Conservation (phyloP, 768 basidiomycete genomes). For the Serendipita sp. region DNA sequence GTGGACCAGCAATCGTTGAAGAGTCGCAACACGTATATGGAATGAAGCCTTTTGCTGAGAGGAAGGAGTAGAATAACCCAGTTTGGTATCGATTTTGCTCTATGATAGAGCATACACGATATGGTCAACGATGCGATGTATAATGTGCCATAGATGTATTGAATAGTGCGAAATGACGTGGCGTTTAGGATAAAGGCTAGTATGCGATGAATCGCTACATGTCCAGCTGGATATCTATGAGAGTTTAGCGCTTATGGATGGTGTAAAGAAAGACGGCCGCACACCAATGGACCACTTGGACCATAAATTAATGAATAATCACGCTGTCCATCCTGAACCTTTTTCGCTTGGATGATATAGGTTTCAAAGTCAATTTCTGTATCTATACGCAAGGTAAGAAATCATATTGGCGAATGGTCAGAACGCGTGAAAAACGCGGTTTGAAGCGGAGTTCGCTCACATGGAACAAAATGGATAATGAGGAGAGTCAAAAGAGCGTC, state of each 20-base stretch:
- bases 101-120: conserved; percentile 51
- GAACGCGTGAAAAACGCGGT: not conserved
- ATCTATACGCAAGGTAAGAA: conserved; percentile 32
- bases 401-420: not conserved
- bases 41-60: conserved; percentile 86
- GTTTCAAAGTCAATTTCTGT: conserved; percentile 98
- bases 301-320: conserved; percentile 72
- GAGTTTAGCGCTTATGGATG: not conserved
- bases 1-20: conserved; percentile 84
- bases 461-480: conserved; percentile 67
- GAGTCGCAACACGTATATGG: conserved; percentile 75
- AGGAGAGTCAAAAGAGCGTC: conserved; percentile 67
- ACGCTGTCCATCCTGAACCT: conserved; percentile 65
- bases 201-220: conserved; percentile 64
- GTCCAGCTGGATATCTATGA: conserved; percentile 83
- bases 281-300: conserved; percentile 90
- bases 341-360: conserved; percentile 75
- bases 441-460: conserved; percentile 30
- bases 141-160: conserved; percentile 60
- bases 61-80: conserved; percentile 57
- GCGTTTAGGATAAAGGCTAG: conserved; percentile 49
- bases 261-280: conserved; percentile 18
- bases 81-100: conserved; percentile 47
- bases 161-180: conserved; percentile 41
- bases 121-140: conserved; percentile 53